phyloP scores from a whole-genome alignment of 2,329 filamentous ascomycete genomes.

The Tolypocladium ophioglossoides region DNA sequence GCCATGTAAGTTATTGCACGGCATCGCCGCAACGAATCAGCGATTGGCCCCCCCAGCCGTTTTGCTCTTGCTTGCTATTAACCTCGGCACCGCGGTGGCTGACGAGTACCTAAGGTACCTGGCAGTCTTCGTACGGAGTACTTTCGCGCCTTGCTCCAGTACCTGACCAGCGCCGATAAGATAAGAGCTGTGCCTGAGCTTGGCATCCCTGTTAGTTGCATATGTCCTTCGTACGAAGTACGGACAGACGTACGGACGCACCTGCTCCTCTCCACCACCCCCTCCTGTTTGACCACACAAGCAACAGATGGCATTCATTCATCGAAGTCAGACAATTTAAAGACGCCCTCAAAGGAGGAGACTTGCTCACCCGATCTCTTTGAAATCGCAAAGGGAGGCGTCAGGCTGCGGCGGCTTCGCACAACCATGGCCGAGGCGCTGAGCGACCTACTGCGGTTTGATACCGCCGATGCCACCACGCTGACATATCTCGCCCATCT shows the following conservation, averaged over 20 bases:
- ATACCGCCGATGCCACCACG: constrained; percentile 37
- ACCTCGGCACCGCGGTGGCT: not conserved
- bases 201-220: not conserved
- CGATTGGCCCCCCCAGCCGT: not conserved
- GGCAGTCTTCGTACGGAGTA: no score
- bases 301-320: not conserved
- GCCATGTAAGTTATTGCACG: not conserved
- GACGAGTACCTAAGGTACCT: no score
- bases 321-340: not conserved
- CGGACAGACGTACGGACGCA: not conserved
- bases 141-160: not conserved
- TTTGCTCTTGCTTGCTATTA: not conserved
- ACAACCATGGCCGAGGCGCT: constrained; percentile 25
- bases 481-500: constrained; percentile 67
- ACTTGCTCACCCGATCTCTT: not conserved
- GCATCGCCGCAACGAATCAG: not conserved
- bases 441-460: constrained; percentile 23
- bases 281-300: not conserved
- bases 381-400: not conserved
- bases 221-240: not conserved
- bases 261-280: not conserved
- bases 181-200: not conserved
- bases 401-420: not conserved
- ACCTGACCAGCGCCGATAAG: not conserved
- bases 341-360: not conserved